Percentiles rank a stretch among this genome's conserved stretches.
These are phyloP conservation scores for Eucalyptus paniculata DNA, from an alignment of 345 rosid species.

Conservation along the genomic window DNA sequence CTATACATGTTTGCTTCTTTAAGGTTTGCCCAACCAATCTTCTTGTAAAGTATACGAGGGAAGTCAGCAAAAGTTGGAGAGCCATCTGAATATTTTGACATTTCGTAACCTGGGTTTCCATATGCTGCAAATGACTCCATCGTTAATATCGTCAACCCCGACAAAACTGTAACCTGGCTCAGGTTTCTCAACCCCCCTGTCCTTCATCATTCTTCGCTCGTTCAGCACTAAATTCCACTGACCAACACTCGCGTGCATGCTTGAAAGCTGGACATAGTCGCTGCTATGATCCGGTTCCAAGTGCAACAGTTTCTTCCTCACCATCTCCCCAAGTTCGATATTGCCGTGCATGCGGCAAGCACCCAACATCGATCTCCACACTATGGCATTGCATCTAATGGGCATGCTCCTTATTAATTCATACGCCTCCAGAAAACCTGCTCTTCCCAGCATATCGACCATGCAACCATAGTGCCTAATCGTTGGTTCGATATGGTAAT, in stretches of 20 bases:
- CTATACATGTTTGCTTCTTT: not conserved
- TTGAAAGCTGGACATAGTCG: conserved; percentile 22
- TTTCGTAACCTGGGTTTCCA: not conserved
- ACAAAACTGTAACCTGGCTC: conserved; percentile 21
- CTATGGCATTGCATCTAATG: conserved; percentile 11
- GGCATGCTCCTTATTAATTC: conserved; percentile 8
- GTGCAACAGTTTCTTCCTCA: conserved; percentile 4
- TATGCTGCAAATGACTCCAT: not conserved
- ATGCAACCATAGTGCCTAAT: conserved; percentile 29
- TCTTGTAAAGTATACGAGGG: not conserved
- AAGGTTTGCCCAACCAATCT: not conserved
- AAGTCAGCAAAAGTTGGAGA: not conserved
- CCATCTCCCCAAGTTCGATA: conserved; percentile 16
- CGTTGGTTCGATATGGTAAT: conserved; percentile 10
- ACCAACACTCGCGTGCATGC: conserved; percentile 16
- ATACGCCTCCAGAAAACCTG: conserved; percentile 30
- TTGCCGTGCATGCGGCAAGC: conserved; percentile 22
- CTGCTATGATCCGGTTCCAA: conserved; percentile 25
- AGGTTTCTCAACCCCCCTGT: conserved; percentile 7
- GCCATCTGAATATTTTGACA: not conserved
- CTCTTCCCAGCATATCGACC: conserved; percentile 32
- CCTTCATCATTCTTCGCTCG: conserved; percentile 15
- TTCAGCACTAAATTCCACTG: conserved; percentile 11
- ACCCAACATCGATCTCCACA: conserved; percentile 24
- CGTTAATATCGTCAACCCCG: not conserved